A percentile compares a stretch with the other conserved stretches of the same genome.
These are phyloP conservation scores for Neonectria sp. DNA, from an alignment of 2,329 filamentous ascomycete species.

Conservation along the genomic window DNA sequence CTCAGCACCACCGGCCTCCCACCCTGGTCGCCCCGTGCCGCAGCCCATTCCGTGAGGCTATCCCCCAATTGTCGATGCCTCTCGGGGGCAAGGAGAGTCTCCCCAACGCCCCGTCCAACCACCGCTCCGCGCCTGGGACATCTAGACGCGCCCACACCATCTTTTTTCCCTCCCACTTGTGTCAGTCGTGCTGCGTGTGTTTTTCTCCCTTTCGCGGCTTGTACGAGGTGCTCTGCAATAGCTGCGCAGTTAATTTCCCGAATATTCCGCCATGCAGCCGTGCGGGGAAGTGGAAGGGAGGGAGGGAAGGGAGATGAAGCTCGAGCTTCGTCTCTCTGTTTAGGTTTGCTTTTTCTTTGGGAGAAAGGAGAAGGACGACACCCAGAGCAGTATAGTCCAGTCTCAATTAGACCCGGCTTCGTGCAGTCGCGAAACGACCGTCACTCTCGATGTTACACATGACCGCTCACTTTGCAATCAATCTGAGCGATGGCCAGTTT, in stretches of 20 bases:
- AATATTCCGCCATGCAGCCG: constrained; percentile 10
- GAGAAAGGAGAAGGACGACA: background rate
- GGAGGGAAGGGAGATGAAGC: background rate
- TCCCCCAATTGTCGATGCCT: background rate
- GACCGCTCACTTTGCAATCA: background rate
- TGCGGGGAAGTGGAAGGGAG: background rate
- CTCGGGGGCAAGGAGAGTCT: background rate
- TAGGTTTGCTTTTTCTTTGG: constrained; percentile 7
- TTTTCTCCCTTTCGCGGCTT: background rate
- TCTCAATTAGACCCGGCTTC: constrained; percentile 1
- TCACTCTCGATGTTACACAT: constrained; percentile 7
- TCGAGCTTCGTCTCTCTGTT: background rate
- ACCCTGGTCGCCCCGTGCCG: constrained; percentile 22
- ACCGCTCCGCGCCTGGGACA: background rate
- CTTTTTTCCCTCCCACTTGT: background rate
- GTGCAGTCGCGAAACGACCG: constrained; percentile 24
- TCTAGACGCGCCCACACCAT: constrained; percentile 16
- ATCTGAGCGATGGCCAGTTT: background rate
- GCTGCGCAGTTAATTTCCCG: constrained; percentile 24
- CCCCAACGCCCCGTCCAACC: background rate
- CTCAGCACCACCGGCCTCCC: constrained; percentile 22
- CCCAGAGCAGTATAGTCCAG: no score
- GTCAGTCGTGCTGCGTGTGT: background rate
- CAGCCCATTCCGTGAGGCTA: background rate
- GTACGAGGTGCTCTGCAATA: constrained; percentile 10